phyloP scores from a whole-genome alignment of 345 rosid genomes.

The Capsella bursapastoris region DNA sequence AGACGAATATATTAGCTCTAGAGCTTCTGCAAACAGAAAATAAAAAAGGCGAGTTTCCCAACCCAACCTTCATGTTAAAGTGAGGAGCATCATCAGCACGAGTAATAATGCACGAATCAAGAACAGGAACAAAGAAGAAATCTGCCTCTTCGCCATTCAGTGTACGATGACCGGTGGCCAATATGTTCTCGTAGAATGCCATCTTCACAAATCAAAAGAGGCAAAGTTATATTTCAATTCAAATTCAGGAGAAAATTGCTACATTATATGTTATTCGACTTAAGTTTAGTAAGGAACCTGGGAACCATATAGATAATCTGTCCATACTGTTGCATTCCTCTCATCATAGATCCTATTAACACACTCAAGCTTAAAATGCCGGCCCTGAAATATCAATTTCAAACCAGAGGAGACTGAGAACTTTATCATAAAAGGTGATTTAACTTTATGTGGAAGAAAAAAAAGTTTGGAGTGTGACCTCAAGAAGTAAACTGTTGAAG shows the following conservation, averaged over 20 bases:
- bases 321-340: conserved; percentile 83
- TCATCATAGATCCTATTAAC: conserved; percentile 86
- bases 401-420: conserved; percentile 28
- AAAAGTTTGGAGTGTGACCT: conserved; percentile 60
- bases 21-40: conserved; percentile 19
- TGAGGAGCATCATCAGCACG: conserved; percentile 97
- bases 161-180: conserved; percentile 82
- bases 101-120: conserved; percentile 91
- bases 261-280: not conserved
- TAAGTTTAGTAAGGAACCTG: conserved; percentile 58
- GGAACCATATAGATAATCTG: conserved; percentile 86
- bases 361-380: conserved; percentile 88
- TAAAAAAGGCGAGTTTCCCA: conserved; percentile 8
- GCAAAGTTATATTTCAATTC: conserved; percentile 3
- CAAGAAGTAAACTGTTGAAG: conserved; percentile 92
- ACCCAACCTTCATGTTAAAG: conserved; percentile 67
- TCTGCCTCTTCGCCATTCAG: conserved; percentile 97
- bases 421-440: not conserved
- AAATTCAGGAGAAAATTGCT: not conserved
- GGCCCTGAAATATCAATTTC: conserved; percentile 62
- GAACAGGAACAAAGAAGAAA: conserved; percentile 96
- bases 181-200: conserved; percentile 89
- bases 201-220: conserved; percentile 54
- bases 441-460: not conserved
- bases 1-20: conserved; percentile 13